Percentiles rank a stretch among this genome's conserved stretches.
Conservation (phyloP, 2,329 filamentous ascomycete genomes). For the Calonectria pseudoreteaudii region DNA sequence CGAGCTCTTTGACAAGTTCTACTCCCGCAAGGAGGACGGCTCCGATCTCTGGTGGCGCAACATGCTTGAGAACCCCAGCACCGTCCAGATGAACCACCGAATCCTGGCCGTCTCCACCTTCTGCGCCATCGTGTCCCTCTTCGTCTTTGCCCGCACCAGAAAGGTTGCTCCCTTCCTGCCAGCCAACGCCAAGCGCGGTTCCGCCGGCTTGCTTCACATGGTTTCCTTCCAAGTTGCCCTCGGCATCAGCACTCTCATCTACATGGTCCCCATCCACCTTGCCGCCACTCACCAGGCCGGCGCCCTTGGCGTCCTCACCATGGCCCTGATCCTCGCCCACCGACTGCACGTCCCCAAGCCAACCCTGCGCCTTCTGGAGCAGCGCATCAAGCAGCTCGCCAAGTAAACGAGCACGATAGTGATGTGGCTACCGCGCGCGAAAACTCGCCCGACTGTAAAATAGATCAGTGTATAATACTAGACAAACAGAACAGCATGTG, state of each 20-base stretch:
- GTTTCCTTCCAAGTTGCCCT: conserved; percentile 85
- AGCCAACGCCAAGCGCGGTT: conserved; percentile 72
- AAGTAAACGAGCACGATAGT: conserved; percentile 32
- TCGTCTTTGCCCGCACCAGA: conserved; percentile 80
- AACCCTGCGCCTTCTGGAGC: conserved; percentile 70
- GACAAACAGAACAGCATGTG: conserved; percentile 31
- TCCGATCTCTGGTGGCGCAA: conserved; percentile 97
- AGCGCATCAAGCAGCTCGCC: conserved; percentile 53
- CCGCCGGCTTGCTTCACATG: conserved; percentile 85
- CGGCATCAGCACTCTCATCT: conserved; percentile 91
- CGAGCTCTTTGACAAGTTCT: conserved; percentile 89
- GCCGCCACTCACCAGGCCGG: conserved; percentile 95
- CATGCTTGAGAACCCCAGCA: conserved; percentile 94
- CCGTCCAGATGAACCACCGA: conserved; percentile 96
- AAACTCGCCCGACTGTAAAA: conserved; percentile 33
- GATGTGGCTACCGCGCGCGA: conserved; percentile 25
- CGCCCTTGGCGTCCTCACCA: conserved; percentile 84
- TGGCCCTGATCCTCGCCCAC: conserved; percentile 82
- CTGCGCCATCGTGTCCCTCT: conserved; percentile 81
- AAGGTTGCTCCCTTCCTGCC: conserved; percentile 70
- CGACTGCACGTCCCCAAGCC: conserved; percentile 79
- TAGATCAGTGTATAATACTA: conserved; percentile 41
- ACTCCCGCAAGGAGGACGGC: conserved; percentile 81
- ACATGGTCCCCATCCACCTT: conserved; percentile 89
- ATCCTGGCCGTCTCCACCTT: conserved; percentile 93